Percentiles rank a stretch among this genome's conserved stretches.
These are phyloP conservation scores for Sporothrix luriei DNA, from an alignment of 2,329 filamentous ascomycete genomes.

Conservation along the genomic window DNA sequence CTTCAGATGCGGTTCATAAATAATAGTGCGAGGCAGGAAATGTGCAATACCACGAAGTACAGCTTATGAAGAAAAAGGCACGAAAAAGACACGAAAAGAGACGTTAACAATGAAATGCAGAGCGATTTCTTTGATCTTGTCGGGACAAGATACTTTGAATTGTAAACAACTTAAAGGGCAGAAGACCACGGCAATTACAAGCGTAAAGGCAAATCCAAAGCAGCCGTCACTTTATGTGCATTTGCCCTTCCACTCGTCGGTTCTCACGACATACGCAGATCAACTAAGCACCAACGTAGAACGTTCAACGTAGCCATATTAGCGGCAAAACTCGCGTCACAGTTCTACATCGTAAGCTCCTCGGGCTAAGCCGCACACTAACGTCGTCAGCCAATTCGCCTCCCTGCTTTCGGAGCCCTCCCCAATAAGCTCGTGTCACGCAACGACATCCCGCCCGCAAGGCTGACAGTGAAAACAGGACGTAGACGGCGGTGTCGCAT, in stretches of 20 bases:
- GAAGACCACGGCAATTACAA: no score
- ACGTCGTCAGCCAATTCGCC: constrained; percentile 19
- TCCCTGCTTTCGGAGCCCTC: constrained; percentile 4
- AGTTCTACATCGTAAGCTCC: not conserved
- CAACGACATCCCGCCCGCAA: constrained; percentile 11
- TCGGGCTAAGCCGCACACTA: constrained; percentile 27
- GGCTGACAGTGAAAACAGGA: not conserved
- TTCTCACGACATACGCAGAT: no score
- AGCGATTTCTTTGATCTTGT: not conserved
- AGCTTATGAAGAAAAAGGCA: not conserved
- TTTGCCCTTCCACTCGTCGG: no score
- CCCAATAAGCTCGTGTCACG: not conserved
- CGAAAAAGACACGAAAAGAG: not conserved
- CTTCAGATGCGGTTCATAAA: no score
- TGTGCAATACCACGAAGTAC: not conserved
- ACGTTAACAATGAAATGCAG: no score
- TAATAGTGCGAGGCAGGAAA: no score
- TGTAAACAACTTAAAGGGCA: no score
- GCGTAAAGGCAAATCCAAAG: no score
- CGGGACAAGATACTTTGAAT: not conserved
- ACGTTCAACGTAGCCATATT: not conserved
- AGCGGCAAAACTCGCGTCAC: not conserved
- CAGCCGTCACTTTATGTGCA: no score
- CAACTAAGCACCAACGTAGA: not conserved
- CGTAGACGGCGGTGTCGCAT: not conserved